Conservation (phyloP, 2,329 filamentous ascomycete species). For the Clonostachys rhizophaga region DNA sequence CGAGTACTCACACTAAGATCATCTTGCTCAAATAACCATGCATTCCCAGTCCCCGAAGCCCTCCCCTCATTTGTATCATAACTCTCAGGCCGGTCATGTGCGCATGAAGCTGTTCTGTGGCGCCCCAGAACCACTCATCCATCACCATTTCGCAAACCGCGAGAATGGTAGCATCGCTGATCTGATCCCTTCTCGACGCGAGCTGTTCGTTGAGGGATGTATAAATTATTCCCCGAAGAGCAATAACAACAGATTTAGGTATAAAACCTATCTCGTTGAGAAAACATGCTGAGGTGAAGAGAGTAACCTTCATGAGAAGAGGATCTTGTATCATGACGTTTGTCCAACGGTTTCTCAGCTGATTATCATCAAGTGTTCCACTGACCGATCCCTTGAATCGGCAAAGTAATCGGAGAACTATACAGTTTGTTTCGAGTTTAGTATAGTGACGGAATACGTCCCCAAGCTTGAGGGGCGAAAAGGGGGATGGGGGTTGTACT, state of each 20-base stretch:
- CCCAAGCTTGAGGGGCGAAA: background rate
- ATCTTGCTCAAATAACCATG: slow-evolving; percentile 42
- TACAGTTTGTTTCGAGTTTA: background rate
- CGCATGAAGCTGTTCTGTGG: slow-evolving; percentile 33
- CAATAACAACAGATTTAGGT: slow-evolving; percentile 32
- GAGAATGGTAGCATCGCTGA: slow-evolving; percentile 39
- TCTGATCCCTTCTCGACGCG: slow-evolving; percentile 21
- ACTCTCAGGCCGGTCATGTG: slow-evolving; percentile 41
- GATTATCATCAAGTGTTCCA: slow-evolving; percentile 37
- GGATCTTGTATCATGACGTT: slow-evolving; percentile 44
- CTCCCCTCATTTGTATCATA: slow-evolving; percentile 42
- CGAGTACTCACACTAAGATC: slow-evolving; percentile 35
- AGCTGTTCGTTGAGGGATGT: slow-evolving; percentile 42
- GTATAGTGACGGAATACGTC: background rate
- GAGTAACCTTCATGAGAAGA: slow-evolving; percentile 39
- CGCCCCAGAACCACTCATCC: slow-evolving; percentile 51
- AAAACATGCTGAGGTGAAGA: slow-evolving; percentile 47
- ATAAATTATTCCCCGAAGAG: slow-evolving; percentile 36
- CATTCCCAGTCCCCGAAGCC: slow-evolving; percentile 37
- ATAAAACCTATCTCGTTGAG: slow-evolving; percentile 42
- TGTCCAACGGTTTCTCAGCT: slow-evolving; percentile 41
- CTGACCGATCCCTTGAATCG: slow-evolving; percentile 47
- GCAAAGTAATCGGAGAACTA: slow-evolving; percentile 42
- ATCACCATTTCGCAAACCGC: slow-evolving; percentile 42
- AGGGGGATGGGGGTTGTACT: slow-evolving; percentile 7